These are phyloP conservation scores for Ascoidea rubescens DNA, from an alignment of 805 yeast genomes.

Conservation along the genomic window DNA sequence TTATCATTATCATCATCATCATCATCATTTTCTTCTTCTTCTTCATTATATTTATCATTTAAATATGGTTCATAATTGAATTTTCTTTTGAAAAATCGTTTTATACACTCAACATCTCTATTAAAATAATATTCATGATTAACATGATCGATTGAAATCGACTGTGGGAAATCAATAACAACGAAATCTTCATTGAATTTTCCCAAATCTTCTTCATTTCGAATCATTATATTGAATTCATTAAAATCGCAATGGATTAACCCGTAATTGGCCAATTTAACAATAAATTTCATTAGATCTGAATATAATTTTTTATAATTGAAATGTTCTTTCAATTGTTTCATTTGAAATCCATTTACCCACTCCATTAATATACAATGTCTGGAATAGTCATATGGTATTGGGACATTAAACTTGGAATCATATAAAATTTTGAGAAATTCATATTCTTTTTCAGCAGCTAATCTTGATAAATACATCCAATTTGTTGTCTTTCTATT, in stretches of 20 bases:
- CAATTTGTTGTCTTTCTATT: conserved; percentile 63
- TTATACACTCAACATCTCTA: conserved; percentile 86
- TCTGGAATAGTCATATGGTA: conserved; percentile 77
- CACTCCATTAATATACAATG: conserved; percentile 91
- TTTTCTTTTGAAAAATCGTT: conserved; percentile 68
- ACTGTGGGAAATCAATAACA: conserved; percentile 97
- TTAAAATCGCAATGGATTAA: conserved; percentile 95
- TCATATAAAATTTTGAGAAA: conserved; percentile 67
- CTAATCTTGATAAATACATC: conserved; percentile 84
- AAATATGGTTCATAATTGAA: conserved; percentile 52
- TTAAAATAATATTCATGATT: conserved; percentile 84
- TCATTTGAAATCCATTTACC: conserved; percentile 83
- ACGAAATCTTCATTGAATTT: conserved; percentile 55
- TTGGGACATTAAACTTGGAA: conserved; percentile 77
- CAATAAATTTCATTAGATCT: conserved; percentile 77
- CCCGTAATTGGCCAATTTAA: conserved; percentile 74
- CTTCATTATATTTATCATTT: no score
- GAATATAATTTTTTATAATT: conserved; percentile 64
- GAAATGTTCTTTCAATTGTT: conserved; percentile 57
- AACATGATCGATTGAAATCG: conserved; percentile 81
- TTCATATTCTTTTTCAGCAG: conserved; percentile 86
- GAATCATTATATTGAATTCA: conserved; percentile 87
- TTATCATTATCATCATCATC: no score
- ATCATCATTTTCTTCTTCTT: no score
- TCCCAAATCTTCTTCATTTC: conserved; percentile 39